Evolutionary conservation across 1,284 basidiomycete genomes (phyloP).

Genomic region (Paramarasmius palmivorus): DNA sequence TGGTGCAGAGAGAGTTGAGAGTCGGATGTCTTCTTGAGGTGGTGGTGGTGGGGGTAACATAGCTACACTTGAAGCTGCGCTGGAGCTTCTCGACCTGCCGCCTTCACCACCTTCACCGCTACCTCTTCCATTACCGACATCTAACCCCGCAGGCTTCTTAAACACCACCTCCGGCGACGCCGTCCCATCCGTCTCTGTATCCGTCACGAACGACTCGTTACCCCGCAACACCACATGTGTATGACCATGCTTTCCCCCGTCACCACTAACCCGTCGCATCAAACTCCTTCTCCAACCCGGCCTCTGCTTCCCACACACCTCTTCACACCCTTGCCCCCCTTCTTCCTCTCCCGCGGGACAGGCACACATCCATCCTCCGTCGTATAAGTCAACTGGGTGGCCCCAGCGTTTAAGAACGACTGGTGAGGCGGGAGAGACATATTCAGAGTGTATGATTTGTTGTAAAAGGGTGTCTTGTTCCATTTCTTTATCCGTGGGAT

Average conservation of each 20-base stretch:
- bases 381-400: slow-evolving; percentile 25
- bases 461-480: slow-evolving; percentile 37
- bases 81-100: too few relatives aligned
- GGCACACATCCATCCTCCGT: slow-evolving; percentile 20
- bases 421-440: slow-evolving; percentile 46
- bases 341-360: too few relatives aligned
- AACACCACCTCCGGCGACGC: neutral
- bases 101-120: too few relatives aligned
- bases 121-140: too few relatives aligned
- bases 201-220: slow-evolving; percentile 13
- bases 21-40: too few relatives aligned
- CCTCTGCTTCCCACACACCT: too few relatives aligned
- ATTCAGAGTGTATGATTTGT: slow-evolving; percentile 50
- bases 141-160: too few relatives aligned
- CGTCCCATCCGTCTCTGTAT: neutral
- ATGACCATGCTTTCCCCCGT: too few relatives aligned
- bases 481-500: slow-evolving; percentile 9
- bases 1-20: too few relatives aligned
- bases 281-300: neutral
- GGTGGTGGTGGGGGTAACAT: too few relatives aligned
- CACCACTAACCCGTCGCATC: neutral
- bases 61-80: too few relatives aligned
- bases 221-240: slow-evolving; percentile 5
- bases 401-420: slow-evolving; percentile 40
- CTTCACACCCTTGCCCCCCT: too few relatives aligned